Evolutionary conservation across 176 grass and related monocot species (phyloP), one percentile per base, ranked within the genome.

Genomic region (Otatea glauca): DNA sequence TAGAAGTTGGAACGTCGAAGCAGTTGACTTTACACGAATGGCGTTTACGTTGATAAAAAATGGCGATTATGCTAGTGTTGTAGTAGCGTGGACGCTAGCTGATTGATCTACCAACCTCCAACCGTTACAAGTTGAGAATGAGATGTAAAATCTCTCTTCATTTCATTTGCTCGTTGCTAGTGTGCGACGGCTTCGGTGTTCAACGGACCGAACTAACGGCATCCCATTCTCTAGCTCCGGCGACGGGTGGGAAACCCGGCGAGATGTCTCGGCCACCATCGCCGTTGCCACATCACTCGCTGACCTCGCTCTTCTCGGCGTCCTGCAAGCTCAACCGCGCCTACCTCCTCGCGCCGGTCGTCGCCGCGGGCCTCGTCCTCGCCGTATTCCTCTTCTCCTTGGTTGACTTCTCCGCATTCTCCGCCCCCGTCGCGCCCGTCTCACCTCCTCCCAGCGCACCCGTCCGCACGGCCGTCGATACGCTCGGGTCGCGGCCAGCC

Each of bases 321-420:
- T 48, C 70, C 70, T 7, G 50, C 13, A 72, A 50, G 70, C 45
- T 80, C 49, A 76, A 78, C 47, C 72, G 82, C 61, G 82, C 86
- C 56, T 85, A 89, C 48, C 86, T 79, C 83, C 66, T 86, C 15
- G 86, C 90, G 8, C 90, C 87, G 32, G 58, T 86, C 65, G 59
- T 89, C 50, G 59, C 73, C 66, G 44, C 65, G 24, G 56, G 37
- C 25, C 84, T 89, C 66, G 54, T 82, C 47, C 73, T 78, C 74
- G 25, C 87, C 74, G 89, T 71, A 55, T 86, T 84, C 72, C 84
- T 45, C 76, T 81, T 12, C 85, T 84, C 81, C 58, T 20, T 70
- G 0, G 10, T 70, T 16, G 4, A 45, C 41, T 70, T 92, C 83
- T 61, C 83, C 79, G 69, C 87, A 21, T 77, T 49, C 70, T 29